These are phyloP conservation scores for Vachellia pachyceras DNA, from an alignment of 306 rosid genomes.

Conservation along the genomic window DNA sequence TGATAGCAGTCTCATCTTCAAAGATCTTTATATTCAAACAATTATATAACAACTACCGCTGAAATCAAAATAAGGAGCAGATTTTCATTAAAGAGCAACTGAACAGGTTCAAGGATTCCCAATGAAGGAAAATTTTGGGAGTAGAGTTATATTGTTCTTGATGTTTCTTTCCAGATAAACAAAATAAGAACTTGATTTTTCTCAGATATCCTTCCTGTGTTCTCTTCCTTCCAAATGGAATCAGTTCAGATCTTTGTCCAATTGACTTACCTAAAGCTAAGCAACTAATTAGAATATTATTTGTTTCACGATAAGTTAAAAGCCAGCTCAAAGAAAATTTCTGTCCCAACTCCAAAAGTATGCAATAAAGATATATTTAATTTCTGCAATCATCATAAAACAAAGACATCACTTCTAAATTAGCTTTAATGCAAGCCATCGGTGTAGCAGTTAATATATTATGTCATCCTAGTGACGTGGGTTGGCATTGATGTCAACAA, in stretches of 20 bases:
- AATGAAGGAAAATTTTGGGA: neutral
- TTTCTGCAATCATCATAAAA: slow-evolving; percentile 13
- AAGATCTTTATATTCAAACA: neutral
- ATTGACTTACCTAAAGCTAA: slow-evolving; percentile 9
- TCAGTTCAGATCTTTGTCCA: neutral
- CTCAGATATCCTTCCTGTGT: slow-evolving; percentile 7
- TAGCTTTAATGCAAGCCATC: slow-evolving; percentile 8
- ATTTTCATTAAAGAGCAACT: slow-evolving; percentile 22
- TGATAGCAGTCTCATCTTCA: neutral
- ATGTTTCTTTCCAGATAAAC: neutral
- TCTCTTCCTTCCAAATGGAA: slow-evolving; percentile 1
- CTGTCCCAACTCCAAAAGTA: slow-evolving; percentile 24
- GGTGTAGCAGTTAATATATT: neutral
- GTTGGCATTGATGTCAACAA: slow-evolving; percentile 21
- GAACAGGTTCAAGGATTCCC: slow-evolving; percentile 21
- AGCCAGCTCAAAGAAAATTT: slow-evolving; percentile 7
- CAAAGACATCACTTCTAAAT: slow-evolving; percentile 29
- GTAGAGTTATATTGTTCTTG: neutral
- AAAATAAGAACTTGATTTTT: neutral
- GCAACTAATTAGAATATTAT: slow-evolving; percentile 7
- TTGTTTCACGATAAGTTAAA: slow-evolving; percentile 15
- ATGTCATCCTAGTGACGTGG: slow-evolving; percentile 29
- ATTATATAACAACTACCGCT: neutral
- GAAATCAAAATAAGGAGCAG: neutral
- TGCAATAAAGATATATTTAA: slow-evolving; percentile 19